phyloP scores from a whole-genome alignment of 106 monocot species.

The Narthecium ossifragum region DNA sequence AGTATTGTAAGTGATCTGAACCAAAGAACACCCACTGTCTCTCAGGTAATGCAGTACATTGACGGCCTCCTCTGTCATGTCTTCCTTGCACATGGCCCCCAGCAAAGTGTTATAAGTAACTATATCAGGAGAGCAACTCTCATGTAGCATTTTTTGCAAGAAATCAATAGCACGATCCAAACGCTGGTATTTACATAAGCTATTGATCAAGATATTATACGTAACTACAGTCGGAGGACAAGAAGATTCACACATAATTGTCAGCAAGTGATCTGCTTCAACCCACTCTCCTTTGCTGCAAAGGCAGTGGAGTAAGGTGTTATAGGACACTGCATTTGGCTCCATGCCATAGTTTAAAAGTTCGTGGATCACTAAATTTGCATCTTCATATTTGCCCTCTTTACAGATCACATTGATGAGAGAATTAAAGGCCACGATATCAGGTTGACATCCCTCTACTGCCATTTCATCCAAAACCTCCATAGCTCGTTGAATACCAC shows the following conservation, averaged over 20 bases:
- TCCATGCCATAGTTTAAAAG: constrained; percentile 47
- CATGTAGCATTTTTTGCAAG: constrained; percentile 47
- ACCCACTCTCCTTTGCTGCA: constrained; percentile 54
- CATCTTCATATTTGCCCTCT: constrained; percentile 43
- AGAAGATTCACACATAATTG: constrained; percentile 44
- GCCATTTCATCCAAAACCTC: constrained; percentile 58
- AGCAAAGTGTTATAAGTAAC: constrained; percentile 84
- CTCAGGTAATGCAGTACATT: constrained; percentile 34
- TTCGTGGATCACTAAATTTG: constrained; percentile 24
- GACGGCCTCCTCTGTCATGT: constrained; percentile 54
- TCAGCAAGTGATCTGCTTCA: constrained; percentile 51
- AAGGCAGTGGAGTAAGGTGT: constrained; percentile 66
- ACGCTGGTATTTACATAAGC: constrained; percentile 50
- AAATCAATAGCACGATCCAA: constrained; percentile 67
- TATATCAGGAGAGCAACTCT: constrained; percentile 69
- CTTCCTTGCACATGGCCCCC: constrained; percentile 57
- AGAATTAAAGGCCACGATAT: constrained; percentile 67
- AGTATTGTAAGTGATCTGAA: constrained; percentile 58
- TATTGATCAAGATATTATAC: constrained; percentile 80
- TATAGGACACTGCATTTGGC: constrained; percentile 66
- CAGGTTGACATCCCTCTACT: constrained; percentile 63
- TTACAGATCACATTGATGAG: constrained; percentile 63
- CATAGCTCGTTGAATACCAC: constrained; percentile 35
- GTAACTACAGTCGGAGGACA: constrained; percentile 52
- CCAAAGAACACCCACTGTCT: constrained; percentile 23